These are phyloP conservation scores for Elaeis guineensis DNA, from an alignment of 176 grass and related monocot species.

Conservation along the genomic window DNA sequence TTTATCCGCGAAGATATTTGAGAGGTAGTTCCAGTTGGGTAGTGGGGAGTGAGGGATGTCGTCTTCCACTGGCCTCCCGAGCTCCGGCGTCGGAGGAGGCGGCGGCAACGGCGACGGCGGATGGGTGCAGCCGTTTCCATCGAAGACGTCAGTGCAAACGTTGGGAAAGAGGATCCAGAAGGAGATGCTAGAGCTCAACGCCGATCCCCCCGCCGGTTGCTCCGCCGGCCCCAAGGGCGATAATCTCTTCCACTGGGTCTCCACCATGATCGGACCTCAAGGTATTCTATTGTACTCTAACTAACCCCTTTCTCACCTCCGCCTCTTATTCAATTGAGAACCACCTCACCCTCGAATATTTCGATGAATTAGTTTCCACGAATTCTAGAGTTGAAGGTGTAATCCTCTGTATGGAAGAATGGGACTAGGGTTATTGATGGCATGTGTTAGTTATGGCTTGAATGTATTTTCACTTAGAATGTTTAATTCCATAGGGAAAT, in stretches of 20 bases:
- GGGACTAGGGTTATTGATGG: too few species aligned
- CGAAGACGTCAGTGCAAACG: conserved; percentile 52
- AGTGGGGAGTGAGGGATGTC: not conserved
- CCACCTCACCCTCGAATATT: not conserved
- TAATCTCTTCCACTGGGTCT: conserved; percentile 91
- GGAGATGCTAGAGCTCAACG: conserved; percentile 72
- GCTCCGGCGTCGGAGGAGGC: too few species aligned
- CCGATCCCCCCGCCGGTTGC: conserved; percentile 39
- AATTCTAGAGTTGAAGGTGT: too few species aligned
- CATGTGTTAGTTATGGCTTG: too few species aligned
- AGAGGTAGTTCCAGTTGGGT: not conserved
- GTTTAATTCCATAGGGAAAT: too few species aligned
- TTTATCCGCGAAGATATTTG: too few species aligned
- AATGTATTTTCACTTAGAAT: too few species aligned
- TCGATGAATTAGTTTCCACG: too few species aligned
- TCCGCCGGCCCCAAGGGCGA: conserved; percentile 85
- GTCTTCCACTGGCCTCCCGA: too few species aligned
- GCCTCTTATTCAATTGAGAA: not conserved
- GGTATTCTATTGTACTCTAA: conserved; percentile 19
- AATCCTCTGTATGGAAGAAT: too few species aligned
- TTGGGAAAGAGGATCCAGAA: conserved; percentile 95
- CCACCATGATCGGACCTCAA: conserved; percentile 82
- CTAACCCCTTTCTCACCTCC: not conserved
- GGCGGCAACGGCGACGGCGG: not conserved
- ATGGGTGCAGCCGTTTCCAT: conserved; percentile 38